phyloP scores from a whole-genome alignment of 305 asterid genomes.

The Rubia occidens region DNA sequence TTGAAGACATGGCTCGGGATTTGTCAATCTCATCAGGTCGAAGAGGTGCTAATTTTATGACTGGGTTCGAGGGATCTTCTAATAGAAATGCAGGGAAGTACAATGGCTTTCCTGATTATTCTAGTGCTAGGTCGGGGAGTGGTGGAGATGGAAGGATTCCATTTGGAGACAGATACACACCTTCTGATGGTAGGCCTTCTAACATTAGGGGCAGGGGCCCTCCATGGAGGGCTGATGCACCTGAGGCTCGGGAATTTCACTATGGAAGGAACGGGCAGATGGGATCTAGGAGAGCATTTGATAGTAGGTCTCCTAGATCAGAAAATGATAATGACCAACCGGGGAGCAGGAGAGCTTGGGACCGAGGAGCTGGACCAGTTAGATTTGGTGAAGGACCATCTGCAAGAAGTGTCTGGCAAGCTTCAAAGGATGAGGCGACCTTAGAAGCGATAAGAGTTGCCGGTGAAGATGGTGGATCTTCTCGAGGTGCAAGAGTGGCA shows the following conservation, averaged over 20 bases:
- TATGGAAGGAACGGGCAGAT: slow-evolving; percentile 60
- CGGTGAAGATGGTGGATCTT: slow-evolving; percentile 74
- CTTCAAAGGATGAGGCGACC: slow-evolving; percentile 97
- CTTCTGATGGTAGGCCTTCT: slow-evolving; percentile 48
- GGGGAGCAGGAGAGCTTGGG: slow-evolving; percentile 75
- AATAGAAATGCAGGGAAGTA: slow-evolving; percentile 58
- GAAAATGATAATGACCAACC: slow-evolving; percentile 60
- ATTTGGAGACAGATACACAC: slow-evolving; percentile 58
- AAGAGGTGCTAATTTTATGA: slow-evolving; percentile 46
- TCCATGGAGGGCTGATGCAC: slow-evolving; percentile 63
- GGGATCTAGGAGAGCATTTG: slow-evolving; percentile 54
- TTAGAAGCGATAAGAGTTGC: slow-evolving; percentile 96
- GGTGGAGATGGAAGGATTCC: slow-evolving; percentile 51
- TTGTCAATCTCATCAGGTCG: slow-evolving; percentile 70
- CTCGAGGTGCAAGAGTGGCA: slow-evolving; percentile 67
- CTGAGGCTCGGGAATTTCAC: slow-evolving; percentile 61
- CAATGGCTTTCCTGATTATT: slow-evolving; percentile 74
- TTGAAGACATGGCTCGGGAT: slow-evolving; percentile 93
- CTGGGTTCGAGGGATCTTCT: slow-evolving; percentile 62
- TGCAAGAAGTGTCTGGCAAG: slow-evolving; percentile 99
- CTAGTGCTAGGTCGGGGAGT: slow-evolving; percentile 62
- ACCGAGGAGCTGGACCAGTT: slow-evolving; percentile 61
- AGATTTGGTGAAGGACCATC: slow-evolving; percentile 99
- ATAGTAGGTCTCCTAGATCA: slow-evolving; percentile 44
- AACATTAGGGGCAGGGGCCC: slow-evolving; percentile 65